These are phyloP conservation scores for Pyrenophora graminea DNA, from an alignment of 2,329 filamentous ascomycete species.

Conservation along the genomic window DNA sequence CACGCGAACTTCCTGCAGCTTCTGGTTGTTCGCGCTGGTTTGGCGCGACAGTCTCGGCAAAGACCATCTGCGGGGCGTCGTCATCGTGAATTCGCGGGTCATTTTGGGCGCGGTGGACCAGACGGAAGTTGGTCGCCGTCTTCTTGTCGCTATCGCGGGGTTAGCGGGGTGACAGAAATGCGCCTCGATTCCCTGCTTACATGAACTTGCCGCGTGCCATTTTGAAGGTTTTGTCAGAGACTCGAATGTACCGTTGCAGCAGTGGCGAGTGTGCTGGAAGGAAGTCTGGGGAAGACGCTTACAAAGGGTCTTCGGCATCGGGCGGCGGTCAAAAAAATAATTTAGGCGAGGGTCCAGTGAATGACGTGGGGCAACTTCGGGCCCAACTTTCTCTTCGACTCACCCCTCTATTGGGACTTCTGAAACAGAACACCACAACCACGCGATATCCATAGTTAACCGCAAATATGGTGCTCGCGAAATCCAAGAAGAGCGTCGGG, in stretches of 20 bases:
- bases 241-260: neutral
- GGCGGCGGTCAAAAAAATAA: slow-evolving; percentile 54
- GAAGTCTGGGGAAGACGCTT: slow-evolving; percentile 36
- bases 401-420: slow-evolving; percentile 18
- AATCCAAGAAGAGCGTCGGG: slow-evolving; percentile 93
- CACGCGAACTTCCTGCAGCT: slow-evolving; percentile 52
- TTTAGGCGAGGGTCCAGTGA: slow-evolving; percentile 64
- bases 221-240: slow-evolving; percentile 43
- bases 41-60: slow-evolving; percentile 67
- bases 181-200: slow-evolving; percentile 50
- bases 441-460: slow-evolving; percentile 15
- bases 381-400: slow-evolving; percentile 25
- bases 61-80: slow-evolving; percentile 84
- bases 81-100: slow-evolving; percentile 95
- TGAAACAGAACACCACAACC: slow-evolving; percentile 19
- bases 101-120: slow-evolving; percentile 95
- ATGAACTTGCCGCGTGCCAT: slow-evolving; percentile 80
- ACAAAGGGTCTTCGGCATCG: slow-evolving; percentile 32
- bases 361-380: slow-evolving; percentile 47
- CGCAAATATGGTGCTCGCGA: slow-evolving; percentile 72
- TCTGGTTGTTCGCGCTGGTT: slow-evolving; percentile 38
- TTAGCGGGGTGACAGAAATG: slow-evolving; percentile 33
- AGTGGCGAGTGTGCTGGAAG: slow-evolving; percentile 10
- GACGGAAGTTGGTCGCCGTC: slow-evolving; percentile 86
- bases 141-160: slow-evolving; percentile 74